These are phyloP conservation scores for Moesziomyces sp. DNA, from an alignment of 1,284 basidiomycete genomes.

Conservation along the genomic window DNA sequence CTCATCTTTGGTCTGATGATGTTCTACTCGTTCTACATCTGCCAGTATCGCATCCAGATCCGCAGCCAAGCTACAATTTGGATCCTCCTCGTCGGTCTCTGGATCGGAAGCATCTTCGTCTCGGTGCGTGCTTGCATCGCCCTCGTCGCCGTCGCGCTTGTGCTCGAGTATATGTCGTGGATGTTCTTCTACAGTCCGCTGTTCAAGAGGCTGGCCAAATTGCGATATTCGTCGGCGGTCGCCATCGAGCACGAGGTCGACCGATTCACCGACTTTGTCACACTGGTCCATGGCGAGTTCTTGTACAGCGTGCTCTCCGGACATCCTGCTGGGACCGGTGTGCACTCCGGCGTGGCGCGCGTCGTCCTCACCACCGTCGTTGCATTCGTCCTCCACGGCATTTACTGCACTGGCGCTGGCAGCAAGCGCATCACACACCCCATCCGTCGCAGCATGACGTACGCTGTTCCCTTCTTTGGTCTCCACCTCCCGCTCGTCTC, in stretches of 20 bases:
- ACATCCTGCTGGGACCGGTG: constrained; percentile 48
- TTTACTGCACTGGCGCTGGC: constrained; percentile 48
- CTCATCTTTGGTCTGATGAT: constrained; percentile 32
- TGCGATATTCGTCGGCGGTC: constrained; percentile 54
- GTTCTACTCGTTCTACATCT: constrained; percentile 56
- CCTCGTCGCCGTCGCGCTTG: constrained; percentile 44
- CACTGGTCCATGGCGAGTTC: constrained; percentile 58
- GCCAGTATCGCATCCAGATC: constrained; percentile 59
- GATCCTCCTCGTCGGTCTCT: constrained; percentile 38
- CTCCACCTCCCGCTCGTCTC: constrained; percentile 54
- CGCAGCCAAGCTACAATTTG: constrained; percentile 37
- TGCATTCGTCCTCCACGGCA: constrained; percentile 48
- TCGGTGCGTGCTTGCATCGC: constrained; percentile 44
- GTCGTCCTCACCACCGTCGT: constrained; percentile 47
- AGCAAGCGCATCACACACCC: constrained; percentile 46
- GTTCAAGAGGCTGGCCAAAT: constrained; percentile 50
- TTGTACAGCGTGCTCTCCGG: constrained; percentile 41
- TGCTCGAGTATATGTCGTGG: constrained; percentile 51
- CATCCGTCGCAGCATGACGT: constrained; percentile 29
- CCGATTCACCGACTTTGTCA: constrained; percentile 58
- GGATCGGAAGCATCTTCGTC: constrained; percentile 57
- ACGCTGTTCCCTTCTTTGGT: constrained; percentile 39
- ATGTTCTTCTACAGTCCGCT: constrained; percentile 50
- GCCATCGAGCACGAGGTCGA: constrained; percentile 63
- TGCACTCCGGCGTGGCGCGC: constrained; percentile 47